Evolutionary conservation across 2,329 filamentous ascomycete genomes (phyloP), one percentile per base, ranked within the genome.

Genomic region (Xylariaceae sp.): DNA sequence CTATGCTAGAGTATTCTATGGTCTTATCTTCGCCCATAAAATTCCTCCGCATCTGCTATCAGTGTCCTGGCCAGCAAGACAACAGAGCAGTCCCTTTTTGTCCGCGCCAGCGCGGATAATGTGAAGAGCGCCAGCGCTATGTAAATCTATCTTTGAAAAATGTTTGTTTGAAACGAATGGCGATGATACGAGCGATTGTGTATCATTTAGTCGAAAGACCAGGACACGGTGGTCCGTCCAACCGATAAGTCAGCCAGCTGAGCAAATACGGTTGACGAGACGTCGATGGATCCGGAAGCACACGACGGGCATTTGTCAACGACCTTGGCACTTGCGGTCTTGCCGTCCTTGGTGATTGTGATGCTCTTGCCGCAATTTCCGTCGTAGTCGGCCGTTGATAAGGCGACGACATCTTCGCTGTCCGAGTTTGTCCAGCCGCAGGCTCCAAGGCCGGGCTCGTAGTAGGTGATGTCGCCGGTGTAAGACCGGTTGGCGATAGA

Each of bases 261-360:
- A 48, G 56, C 18, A 51, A 66, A 68, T 31, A 65, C 61, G 49
- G 59, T 39, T 5, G 62, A 55, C 10, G 64, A 62, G 48, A 67
- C 66, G 38, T 67, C 65, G 56, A 68, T 62, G 43, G 55, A 45
- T 7, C 55, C 57, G 31, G 46, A 48, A 7, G 51, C 48, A 53
- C 66, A 68, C 32, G 39, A 45, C 15, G 57, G 53, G 53, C 66
- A 68, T 54, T 63, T 64, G 55, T 67, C 66, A 42, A 61, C 65
- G 41, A 68, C 58, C 19, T 47, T 59, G 47, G 62, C 66, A 10
- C 42, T 47, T 12, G 51, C 44, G 12, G 54, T 61, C 52, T 59
- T 57, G 45, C 57, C 59, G 48, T 51, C 54, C 19, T 57, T 44
- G 42, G 35, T 47, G 53, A 66, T 63, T 27, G 53, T 51, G 48